Percentiles rank a stretch among this genome's conserved stretches.
Conservation (phyloP, 768 basidiomycete genomes). For the Tremella fuciformis region DNA sequence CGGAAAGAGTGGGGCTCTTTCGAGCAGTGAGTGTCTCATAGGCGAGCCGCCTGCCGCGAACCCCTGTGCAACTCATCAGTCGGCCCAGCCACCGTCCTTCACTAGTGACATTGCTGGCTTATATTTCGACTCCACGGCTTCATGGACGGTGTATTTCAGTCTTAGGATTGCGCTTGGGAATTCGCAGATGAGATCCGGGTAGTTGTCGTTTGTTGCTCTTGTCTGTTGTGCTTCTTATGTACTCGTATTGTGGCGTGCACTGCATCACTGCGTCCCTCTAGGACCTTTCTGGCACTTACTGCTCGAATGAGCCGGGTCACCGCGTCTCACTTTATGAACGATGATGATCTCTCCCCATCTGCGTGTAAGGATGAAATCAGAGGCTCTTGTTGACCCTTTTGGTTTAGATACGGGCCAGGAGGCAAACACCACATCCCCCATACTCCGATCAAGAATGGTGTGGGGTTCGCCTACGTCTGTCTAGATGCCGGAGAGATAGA, state of each 20-base stretch:
- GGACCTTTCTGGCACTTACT: neutral
- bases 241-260: slow-evolving; percentile 61
- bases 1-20: too few relatives aligned
- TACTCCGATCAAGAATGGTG: slow-evolving; percentile 59
- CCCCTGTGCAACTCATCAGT: too few relatives aligned
- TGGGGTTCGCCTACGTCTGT: slow-evolving; percentile 49
- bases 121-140: too few relatives aligned
- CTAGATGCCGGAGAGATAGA: too few relatives aligned
- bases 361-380: neutral
- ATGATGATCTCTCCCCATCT: slow-evolving; percentile 63
- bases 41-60: too few relatives aligned
- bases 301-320: slow-evolving; percentile 63
- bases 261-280: too few relatives aligned
- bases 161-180: too few relatives aligned
- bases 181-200: neutral
- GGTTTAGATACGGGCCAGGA: slow-evolving; percentile 65
- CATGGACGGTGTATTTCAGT: too few relatives aligned
- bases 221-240: slow-evolving; percentile 64
- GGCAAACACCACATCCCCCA: slow-evolving; percentile 63
- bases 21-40: too few relatives aligned
- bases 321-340: slow-evolving; percentile 64
- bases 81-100: too few relatives aligned
- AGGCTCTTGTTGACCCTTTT: slow-evolving; percentile 50
- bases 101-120: too few relatives aligned
- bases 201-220: slow-evolving; percentile 44